These are phyloP conservation scores for Fusarium sp. DNA, from an alignment of 2,329 filamentous ascomycete species.

Conservation along the genomic window DNA sequence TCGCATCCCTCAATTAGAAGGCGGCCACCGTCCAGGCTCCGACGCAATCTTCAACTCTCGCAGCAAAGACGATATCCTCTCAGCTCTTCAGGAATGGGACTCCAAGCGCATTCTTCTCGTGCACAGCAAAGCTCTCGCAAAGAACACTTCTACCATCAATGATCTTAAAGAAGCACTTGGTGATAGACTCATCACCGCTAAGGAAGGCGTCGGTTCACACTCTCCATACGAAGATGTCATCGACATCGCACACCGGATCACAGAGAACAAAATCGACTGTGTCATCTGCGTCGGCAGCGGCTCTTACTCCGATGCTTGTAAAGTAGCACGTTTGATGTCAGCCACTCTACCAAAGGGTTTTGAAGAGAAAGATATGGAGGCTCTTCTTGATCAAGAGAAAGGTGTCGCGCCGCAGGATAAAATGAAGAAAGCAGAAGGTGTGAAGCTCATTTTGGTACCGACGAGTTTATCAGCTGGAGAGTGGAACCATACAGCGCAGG, in stretches of 20 bases:
- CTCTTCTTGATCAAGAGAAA: conserved; percentile 1
- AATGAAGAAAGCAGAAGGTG: conserved; percentile 3
- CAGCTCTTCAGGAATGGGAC: neutral
- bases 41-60: conserved; percentile 25
- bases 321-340: conserved; percentile 13
- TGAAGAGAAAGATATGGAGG: conserved; percentile 11
- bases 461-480: conserved; percentile 21
- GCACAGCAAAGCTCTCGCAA: conserved; percentile 11
- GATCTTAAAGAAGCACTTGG: neutral
- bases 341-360: neutral
- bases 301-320: conserved; percentile 21
- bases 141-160: neutral
- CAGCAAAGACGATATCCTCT: conserved; percentile 1
- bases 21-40: neutral
- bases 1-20: conserved; percentile 13
- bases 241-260: conserved; percentile 8
- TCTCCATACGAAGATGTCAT: conserved; percentile 17
- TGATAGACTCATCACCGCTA: neutral
- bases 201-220: conserved; percentile 23
- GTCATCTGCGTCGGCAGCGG: conserved; percentile 4
- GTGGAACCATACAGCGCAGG: conserved; percentile 14
- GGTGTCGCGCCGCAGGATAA: conserved; percentile 13
- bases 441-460: neutral
- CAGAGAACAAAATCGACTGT: neutral
- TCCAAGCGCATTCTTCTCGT: neutral